Evolutionary conservation across 306 rosid species (phyloP).

Genomic region (Cucurbita maxima): DNA sequence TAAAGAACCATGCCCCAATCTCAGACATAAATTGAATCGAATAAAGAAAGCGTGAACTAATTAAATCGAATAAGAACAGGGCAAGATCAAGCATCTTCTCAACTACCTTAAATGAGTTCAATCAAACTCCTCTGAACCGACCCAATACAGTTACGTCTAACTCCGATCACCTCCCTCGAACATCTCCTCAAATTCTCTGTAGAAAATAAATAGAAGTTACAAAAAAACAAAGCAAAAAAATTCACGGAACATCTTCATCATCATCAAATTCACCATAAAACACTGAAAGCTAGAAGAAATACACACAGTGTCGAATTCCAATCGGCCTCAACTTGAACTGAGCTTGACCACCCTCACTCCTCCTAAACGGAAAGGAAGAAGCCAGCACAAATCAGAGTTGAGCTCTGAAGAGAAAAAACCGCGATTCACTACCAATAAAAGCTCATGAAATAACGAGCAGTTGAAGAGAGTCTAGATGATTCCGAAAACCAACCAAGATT

Average conservation of each 20-base stretch:
- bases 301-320: background rate
- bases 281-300: background rate
- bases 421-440: constrained; percentile 6
- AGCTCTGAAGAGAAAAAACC: background rate
- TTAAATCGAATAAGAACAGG: background rate
- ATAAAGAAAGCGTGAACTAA: background rate
- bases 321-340: background rate
- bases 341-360: background rate
- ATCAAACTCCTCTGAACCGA: background rate
- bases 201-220: background rate
- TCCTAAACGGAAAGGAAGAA: background rate
- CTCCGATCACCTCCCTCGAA: background rate
- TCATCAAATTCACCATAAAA: background rate
- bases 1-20: background rate
- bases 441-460: background rate
- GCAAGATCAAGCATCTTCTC: constrained; percentile 4
- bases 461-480: background rate
- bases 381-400: constrained; percentile 1
- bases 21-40: background rate
- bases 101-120: constrained; percentile 1
- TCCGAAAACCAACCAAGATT: background rate
- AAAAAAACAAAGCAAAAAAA: background rate
- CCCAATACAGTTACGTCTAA: background rate
- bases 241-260: background rate
- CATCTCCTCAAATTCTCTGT: background rate